Base-by-base conservation (phyloP, 345 rosid genomes). In the Gossypium australe region DNA sequence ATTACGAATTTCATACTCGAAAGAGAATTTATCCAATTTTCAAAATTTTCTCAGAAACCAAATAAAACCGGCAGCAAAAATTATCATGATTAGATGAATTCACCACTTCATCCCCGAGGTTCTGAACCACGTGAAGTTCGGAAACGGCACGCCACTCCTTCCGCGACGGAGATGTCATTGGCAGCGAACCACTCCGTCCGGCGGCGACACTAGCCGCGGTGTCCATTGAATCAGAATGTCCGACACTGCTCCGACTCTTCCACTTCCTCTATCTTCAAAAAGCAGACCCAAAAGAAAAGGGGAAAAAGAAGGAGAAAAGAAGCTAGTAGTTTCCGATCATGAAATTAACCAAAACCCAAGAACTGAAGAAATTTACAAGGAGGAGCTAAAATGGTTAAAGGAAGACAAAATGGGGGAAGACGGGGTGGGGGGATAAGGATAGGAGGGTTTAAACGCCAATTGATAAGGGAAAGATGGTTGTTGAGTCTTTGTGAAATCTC, bases 61-160 rank as follows among this genome's bases (percentile, higher is more conserved):
- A 17, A 67, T 17, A 64, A 71, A 67, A 60, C 57, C 34, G 51
- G 73, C 72, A 47, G 65, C 34, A 11, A 22, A 58, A 25, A 12
- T 5, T 51, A 27, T 11, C 51, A 48, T 17, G 25, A 48, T 66
- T 22, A 62, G 29, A 51, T 59, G 16, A 55, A 63, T 77, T 43
- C 67, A 83, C 85, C 79, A 86, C 97, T 79, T 89, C 93, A 59
- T 87, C 89, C 11, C 79, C 84, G 7, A 76, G 72, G 78, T 82
- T 89, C 60, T 89, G 86, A 77, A 76, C 86, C 24, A 86, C 75
- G 72, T 89, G 96, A 57, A 83, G 88, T 67, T 95, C 99, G 18
- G 97, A 85, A 70, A 90, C 89, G 25, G 97, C 98, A 49, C 97
- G 98, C 98, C 99, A 92, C 82, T 93, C 97, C 85, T 93, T 93